Conservation (phyloP, 208 protist genomes). For the Strigomonas galati region DNA sequence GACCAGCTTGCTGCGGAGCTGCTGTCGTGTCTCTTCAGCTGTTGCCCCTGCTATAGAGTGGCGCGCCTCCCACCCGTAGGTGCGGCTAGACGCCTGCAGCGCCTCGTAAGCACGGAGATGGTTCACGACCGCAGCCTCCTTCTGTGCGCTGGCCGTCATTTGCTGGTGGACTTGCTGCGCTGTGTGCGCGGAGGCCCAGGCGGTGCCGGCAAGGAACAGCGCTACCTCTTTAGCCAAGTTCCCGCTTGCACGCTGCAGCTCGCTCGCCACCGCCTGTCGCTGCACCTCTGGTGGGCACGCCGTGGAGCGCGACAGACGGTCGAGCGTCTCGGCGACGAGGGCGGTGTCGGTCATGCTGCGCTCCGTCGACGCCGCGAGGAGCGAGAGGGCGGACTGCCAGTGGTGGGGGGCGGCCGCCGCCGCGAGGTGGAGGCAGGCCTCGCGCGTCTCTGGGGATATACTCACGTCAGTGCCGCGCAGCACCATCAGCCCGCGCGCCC, state of each 20-base stretch:
- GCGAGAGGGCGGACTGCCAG: constrained; percentile 32
- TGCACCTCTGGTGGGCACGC: neutral
- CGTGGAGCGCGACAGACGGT: neutral
- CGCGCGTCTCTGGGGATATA: constrained; percentile 19
- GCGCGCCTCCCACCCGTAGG: constrained; percentile 10
- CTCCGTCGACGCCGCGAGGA: constrained; percentile 26
- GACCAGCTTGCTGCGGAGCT: neutral
- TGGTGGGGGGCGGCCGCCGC: constrained; percentile 38
- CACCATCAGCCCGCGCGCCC: constrained; percentile 64
- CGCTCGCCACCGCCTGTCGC: constrained; percentile 16
- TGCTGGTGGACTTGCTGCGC: neutral
- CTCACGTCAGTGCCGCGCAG: constrained; percentile 31
- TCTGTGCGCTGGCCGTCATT: neutral
- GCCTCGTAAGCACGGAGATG: neutral
- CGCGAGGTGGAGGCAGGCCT: constrained; percentile 43
- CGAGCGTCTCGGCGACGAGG: constrained; percentile 17
- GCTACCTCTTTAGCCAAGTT: neutral
- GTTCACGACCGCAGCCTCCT: neutral
- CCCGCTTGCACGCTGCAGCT: neutral
- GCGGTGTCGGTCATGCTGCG: constrained; percentile 1
- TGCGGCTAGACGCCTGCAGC: neutral
- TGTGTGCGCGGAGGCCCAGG: constrained; percentile 2
- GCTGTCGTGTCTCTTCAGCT: neutral
- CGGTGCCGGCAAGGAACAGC: constrained; percentile 7
- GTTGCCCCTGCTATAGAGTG: neutral